phyloP scores from a whole-genome alignment of 805 yeast species.

The Sugiyamaella smithiae region DNA sequence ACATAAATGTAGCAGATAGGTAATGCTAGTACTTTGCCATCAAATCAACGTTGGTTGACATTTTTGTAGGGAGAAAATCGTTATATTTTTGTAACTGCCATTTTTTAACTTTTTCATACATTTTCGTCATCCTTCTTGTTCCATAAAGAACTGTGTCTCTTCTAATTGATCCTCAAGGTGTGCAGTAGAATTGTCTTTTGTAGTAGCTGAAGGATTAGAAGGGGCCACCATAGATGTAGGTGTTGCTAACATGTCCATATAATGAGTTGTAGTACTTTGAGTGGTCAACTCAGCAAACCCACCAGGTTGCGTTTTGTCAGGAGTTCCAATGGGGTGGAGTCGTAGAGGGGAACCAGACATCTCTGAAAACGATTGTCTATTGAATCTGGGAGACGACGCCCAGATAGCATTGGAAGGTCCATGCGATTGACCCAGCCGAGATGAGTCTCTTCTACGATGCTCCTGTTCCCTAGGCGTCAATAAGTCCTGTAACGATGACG shows the following conservation, averaged over 20 bases:
- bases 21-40: no score
- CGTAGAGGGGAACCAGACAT: conserved; percentile 10
- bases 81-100: no score
- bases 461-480: conserved; percentile 69
- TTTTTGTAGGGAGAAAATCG: no score
- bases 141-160: conserved; percentile 28
- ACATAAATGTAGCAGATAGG: no score
- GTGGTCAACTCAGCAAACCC: background rate
- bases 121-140: conserved; percentile 21
- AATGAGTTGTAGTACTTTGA: conserved; percentile 8
- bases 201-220: background rate
- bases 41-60: no score
- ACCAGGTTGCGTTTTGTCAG: conserved; percentile 23
- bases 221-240: conserved; percentile 8
- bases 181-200: background rate
- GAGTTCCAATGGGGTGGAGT: conserved; percentile 23
- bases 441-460: background rate
- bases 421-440: conserved; percentile 9
- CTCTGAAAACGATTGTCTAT: conserved; percentile 19
- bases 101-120: no score
- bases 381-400: conserved; percentile 18
- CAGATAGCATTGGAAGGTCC: conserved; percentile 14
- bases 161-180: conserved; percentile 17
- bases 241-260: conserved; percentile 3
- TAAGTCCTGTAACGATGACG: conserved; percentile 74